A percentile compares a stretch with the other conserved stretches of the same genome.
Conservation (phyloP, 2,329 filamentous ascomycete species). For the Orbilia oligospora region DNA sequence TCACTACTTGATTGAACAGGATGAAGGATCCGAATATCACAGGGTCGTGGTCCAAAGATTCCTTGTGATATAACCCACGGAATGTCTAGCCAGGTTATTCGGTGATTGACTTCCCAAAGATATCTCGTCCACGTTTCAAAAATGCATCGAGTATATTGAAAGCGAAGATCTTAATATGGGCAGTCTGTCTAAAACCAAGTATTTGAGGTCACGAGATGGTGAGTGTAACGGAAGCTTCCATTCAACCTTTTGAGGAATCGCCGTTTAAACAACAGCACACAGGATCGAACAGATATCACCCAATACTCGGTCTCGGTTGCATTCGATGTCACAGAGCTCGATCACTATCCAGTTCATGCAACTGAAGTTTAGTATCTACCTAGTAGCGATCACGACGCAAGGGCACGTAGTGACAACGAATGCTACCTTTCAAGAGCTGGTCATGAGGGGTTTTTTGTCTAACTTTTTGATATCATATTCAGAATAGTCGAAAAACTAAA, state of each 20-base stretch:
- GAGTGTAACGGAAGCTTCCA: slow-evolving; percentile 13
- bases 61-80: slow-evolving; percentile 1
- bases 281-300: too few relatives aligned
- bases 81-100: slow-evolving; percentile 1
- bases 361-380: not conserved
- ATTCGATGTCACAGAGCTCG: slow-evolving; percentile 9
- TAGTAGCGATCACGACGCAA: not conserved
- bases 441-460: not conserved
- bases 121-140: slow-evolving; percentile 14
- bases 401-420: slow-evolving; percentile 6
- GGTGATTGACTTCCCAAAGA: slow-evolving; percentile 5
- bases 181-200: not conserved
- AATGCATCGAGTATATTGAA: slow-evolving; percentile 21
- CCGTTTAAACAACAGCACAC: too few relatives aligned
- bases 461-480: slow-evolving; percentile 25
- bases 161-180: not conserved
- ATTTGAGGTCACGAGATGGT: slow-evolving; percentile 1
- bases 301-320: too few relatives aligned
- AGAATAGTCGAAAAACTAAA: not conserved
- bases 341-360: not conserved
- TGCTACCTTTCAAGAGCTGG: not conserved
- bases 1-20: not conserved
- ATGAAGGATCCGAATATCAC: not conserved
- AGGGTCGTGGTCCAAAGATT: not conserved
- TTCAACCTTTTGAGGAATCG: too few relatives aligned